Percentiles rank a stretch among this genome's conserved stretches.
These are phyloP conservation scores for Lepraria neglecta DNA, from an alignment of 495 filamentous ascomycete species.

Conservation along the genomic window DNA sequence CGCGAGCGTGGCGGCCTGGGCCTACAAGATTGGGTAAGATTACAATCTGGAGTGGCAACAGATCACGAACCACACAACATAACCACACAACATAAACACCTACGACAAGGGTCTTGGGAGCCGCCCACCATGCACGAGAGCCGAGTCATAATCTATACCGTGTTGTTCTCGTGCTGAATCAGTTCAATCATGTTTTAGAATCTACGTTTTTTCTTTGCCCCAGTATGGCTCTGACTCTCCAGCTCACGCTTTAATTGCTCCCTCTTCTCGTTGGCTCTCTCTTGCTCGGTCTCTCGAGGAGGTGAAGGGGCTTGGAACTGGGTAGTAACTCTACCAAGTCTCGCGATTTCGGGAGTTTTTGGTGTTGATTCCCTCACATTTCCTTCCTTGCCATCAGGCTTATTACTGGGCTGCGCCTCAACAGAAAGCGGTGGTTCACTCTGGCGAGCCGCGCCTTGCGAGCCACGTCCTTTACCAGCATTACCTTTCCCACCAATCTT, in stretches of 20 bases:
- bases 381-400: background rate
- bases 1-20: no score
- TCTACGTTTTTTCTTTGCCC: slow-evolving; percentile 60
- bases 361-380: slow-evolving; percentile 7
- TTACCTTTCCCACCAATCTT: slow-evolving; percentile 26
- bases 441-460: background rate
- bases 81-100: no score
- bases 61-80: no score
- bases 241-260: slow-evolving; percentile 58
- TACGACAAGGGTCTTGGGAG: no score
- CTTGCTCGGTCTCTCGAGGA: slow-evolving; percentile 31
- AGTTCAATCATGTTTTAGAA: slow-evolving; percentile 38
- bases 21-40: no score
- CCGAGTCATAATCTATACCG: no score
- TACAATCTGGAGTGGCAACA: no score
- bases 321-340: slow-evolving; percentile 32
- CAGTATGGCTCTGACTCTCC: slow-evolving; percentile 57
- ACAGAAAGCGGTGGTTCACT: background rate
- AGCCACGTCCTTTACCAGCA: slow-evolving; percentile 12
- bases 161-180: background rate
- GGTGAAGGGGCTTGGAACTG: slow-evolving; percentile 3
- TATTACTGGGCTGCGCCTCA: background rate
- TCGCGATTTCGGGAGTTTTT: slow-evolving; percentile 25
- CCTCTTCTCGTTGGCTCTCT: slow-evolving; percentile 57
- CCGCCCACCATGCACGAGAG: no score